phyloP scores from a whole-genome alignment of 257 asterid genomes.

The Oldenlandia corymbosa region DNA sequence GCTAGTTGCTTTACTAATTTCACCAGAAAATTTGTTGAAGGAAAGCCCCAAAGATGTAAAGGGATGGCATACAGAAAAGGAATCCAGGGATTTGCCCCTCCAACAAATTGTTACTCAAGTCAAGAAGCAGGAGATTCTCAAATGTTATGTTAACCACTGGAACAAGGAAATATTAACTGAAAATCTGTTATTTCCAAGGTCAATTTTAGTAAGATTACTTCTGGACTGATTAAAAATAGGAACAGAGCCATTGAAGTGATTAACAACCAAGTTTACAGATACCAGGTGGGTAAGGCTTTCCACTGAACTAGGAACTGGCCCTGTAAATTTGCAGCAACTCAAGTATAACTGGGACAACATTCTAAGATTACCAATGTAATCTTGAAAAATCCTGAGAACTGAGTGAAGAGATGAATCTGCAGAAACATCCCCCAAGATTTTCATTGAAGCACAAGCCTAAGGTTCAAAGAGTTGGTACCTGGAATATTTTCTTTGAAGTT shows the following conservation, averaged over 20 bases:
- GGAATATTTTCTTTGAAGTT: too few species aligned
- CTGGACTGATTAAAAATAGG: conserved; percentile 37
- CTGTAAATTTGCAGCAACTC: conserved; percentile 31
- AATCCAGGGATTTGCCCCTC: conserved; percentile 37
- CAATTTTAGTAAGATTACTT: conserved; percentile 25
- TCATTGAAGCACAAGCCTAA: conserved; percentile 34
- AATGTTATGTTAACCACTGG: conserved; percentile 39
- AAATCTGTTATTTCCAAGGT: conserved; percentile 24
- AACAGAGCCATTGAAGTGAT: conserved; percentile 35
- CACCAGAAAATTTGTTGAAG: conserved; percentile 36
- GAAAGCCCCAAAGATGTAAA: conserved; percentile 20
- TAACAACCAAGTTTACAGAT: conserved; percentile 27
- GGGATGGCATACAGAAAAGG: conserved; percentile 36
- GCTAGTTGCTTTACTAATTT: conserved; percentile 5
- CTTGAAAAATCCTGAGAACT: conserved; percentile 40
- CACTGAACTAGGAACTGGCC: conserved; percentile 43
- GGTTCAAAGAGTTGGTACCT: conserved; percentile 24
- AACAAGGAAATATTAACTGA: conserved; percentile 32
- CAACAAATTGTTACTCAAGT: conserved; percentile 34
- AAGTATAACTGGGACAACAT: conserved; percentile 35
- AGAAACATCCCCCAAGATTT: conserved; percentile 45
- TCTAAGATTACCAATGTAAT: conserved; percentile 36
- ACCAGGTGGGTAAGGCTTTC: conserved; percentile 33
- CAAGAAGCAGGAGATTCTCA: conserved; percentile 27
- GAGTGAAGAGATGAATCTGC: conserved; percentile 37